A percentile compares a stretch with the other conserved stretches of the same genome.
phyloP scores from a whole-genome alignment of 164 flowering plant species.

The Annona squamosa region DNA sequence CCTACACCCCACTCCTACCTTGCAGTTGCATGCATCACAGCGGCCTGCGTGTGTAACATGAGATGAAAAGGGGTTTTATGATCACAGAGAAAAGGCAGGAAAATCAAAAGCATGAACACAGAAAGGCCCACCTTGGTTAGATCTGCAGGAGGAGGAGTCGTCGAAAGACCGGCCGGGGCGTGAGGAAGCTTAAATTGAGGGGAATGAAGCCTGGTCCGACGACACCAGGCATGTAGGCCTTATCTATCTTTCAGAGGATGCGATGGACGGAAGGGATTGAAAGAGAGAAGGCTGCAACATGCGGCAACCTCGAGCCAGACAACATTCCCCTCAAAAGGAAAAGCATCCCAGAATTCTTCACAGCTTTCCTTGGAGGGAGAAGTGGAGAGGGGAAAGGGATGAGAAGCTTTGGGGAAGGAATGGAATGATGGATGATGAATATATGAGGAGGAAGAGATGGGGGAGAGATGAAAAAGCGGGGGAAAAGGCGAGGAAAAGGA shows the following conservation, averaged over 20 bases:
- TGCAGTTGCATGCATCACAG: too few species aligned
- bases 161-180: too few species aligned
- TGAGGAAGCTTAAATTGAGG: conserved; percentile 42
- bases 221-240: conserved; percentile 21
- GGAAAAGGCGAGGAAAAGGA: conserved; percentile 23
- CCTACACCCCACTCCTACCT: not conserved
- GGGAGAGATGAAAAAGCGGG: conserved; percentile 20
- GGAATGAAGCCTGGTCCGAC: conserved; percentile 90
- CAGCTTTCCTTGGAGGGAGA: conserved; percentile 15
- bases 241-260: not conserved
- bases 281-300: conserved; percentile 6
- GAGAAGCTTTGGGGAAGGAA: conserved; percentile 15
- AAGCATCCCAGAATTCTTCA: conserved; percentile 21
- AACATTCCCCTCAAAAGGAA: conserved; percentile 72
- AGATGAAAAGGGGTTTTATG: not conserved
- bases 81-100: not conserved
- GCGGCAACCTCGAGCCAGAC: conserved; percentile 74
- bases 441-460: conserved; percentile 8
- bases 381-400: not conserved
- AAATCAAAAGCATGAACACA: not conserved
- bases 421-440: conserved; percentile 17
- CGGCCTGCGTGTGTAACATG: too few species aligned
- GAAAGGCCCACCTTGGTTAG: conserved; percentile 1
- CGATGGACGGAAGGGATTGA: not conserved
- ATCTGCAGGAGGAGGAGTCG: not conserved